A percentile compares a stretch with the other conserved stretches of the same genome.
phyloP scores from a whole-genome alignment of 2,329 filamentous ascomycete species.

The Cordyceps cicadae region DNA sequence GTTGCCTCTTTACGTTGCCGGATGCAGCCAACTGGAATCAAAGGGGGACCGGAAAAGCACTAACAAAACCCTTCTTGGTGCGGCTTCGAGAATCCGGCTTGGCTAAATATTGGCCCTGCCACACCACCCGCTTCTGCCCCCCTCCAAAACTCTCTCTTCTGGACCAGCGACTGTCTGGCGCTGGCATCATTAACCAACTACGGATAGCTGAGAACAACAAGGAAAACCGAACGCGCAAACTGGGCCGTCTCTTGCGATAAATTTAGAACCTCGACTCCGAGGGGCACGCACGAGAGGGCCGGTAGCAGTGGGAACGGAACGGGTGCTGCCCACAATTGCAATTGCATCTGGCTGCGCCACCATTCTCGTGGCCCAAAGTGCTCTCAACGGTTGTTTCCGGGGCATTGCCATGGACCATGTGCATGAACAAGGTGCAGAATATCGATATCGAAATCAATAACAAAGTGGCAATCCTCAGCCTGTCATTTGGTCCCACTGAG shows the following conservation, averaged over 20 bases:
- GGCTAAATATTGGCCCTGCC: not conserved
- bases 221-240: not conserved
- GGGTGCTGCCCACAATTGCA: not conserved
- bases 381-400: not conserved
- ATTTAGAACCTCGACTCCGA: not conserved
- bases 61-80: not conserved
- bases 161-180: not conserved
- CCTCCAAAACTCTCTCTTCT: not conserved
- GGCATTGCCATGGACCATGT: not conserved
- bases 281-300: not conserved
- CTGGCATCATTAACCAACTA: no score
- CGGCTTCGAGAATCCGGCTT: not conserved
- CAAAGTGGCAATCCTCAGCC: no score
- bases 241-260: not conserved
- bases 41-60: not conserved
- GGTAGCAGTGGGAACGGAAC: not conserved
- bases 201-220: not conserved
- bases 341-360: not conserved
- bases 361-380: not conserved
- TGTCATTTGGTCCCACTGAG: no score
- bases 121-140: not conserved
- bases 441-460: no score
- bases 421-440: no score
- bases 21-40: not conserved
- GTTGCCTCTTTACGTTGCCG: not conserved